These are phyloP conservation scores for Boletus pseudo-olivaceus DNA, from an alignment of 768 basidiomycete species.

Conservation along the genomic window DNA sequence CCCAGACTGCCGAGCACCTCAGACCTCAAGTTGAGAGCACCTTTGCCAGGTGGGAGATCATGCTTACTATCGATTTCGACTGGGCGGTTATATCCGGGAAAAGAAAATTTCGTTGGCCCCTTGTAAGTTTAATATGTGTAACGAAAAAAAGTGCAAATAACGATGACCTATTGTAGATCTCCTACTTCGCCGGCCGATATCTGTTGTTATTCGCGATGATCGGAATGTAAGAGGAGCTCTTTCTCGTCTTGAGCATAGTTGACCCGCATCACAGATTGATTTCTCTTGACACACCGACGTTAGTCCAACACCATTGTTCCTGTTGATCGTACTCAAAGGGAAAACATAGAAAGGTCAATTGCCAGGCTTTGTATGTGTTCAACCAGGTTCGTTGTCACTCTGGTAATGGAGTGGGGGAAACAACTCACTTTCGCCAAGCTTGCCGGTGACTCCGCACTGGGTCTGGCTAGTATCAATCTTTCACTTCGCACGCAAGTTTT, in stretches of 20 bases:
- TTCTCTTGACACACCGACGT: constrained; percentile 36
- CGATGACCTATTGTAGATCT: constrained; percentile 30
- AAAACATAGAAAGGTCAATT: constrained; percentile 35
- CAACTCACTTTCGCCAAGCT: constrained; percentile 26
- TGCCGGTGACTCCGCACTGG: constrained; percentile 42
- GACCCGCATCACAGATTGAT: constrained; percentile 19
- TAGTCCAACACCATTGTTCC: background rate
- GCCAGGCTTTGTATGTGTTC: constrained; percentile 46
- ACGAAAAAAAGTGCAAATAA: background rate
- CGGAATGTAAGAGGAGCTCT: constrained; percentile 37
- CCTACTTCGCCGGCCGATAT: constrained; percentile 47
- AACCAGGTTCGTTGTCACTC: constrained; percentile 36
- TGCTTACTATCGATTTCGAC: constrained; percentile 42
- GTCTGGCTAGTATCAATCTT: constrained; percentile 46
- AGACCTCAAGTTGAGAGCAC: background rate
- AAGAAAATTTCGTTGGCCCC: constrained; percentile 44
- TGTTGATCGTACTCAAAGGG: background rate
- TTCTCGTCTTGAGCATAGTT: background rate
- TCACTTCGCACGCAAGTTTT: constrained; percentile 42
- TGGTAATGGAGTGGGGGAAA: background rate
- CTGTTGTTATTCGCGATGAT: constrained; percentile 42
- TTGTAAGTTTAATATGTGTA: constrained; percentile 33
- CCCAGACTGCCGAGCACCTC: background rate
- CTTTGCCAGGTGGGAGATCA: constrained; percentile 40
- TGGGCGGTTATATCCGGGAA: constrained; percentile 39